Evolutionary conservation across 768 basidiomycete genomes (phyloP), one percentile per base, ranked within the genome.

Genomic region (Trametes elegans): DNA sequence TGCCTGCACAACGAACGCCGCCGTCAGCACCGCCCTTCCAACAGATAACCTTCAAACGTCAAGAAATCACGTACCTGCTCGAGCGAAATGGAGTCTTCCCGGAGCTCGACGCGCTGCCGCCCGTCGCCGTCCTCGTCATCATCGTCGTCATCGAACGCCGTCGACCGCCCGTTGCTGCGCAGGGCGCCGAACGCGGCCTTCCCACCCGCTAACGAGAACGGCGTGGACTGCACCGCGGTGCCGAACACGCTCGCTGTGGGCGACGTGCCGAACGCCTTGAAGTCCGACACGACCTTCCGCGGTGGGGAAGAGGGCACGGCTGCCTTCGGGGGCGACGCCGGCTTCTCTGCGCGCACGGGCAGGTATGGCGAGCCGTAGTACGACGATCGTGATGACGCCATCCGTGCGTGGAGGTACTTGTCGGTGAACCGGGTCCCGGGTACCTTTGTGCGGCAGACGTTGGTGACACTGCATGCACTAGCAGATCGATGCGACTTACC

Each of bases 371-470:
- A 68, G 52, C 83, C 80, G 28, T 80, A 78, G 16, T 80, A 80
- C 2, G 73, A 63, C 28, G 53, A 48, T 35, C 88, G 80, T 29
- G 77, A 73, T 53, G 81, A 70, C 19, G 80, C 67, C 64, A 85
- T 80, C 43, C 88, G 80, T 28, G 87, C 84, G 62, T 85, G 82
- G 24, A 95, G 80, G 70, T 98, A 98, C 70, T 96, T 95, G 62
- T 98, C 95, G 18, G 96, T 98, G 75, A 98, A 96, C 3, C 96
- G 88, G 36, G 93, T 91, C n/a, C 92, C 93, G 44, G 87, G 84
- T 42, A 97, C 90, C 94, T 97, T 67, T 61, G 26, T 53, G 9
- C 19, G 35, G 28, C 34, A n/a, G 31, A 14, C 36, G 53, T 28
- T 40, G 41, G 19, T 19, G 21, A 10, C 19, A n/a, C 5, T 26